Percentiles rank a stretch among this genome's conserved stretches.
phyloP scores from a whole-genome alignment of 192 early-diverging fungal genomes.

The Nowakowskiella sp. region DNA sequence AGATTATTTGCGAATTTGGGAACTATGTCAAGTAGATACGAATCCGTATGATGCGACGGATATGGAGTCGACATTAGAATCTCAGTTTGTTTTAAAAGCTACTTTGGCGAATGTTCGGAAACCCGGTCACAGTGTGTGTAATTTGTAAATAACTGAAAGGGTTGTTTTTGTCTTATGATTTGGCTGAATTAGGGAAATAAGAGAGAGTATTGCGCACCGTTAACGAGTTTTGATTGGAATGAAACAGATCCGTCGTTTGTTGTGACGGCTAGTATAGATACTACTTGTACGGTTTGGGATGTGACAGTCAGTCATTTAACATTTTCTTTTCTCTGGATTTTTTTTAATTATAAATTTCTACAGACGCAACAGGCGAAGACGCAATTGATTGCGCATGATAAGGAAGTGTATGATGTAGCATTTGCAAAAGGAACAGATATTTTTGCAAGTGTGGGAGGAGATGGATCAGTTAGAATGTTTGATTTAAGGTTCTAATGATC shows the following conservation, averaged over 20 bases:
- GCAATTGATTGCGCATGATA: conserved; percentile 98
- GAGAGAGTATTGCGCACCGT: conserved; percentile 76
- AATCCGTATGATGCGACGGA: conserved; percentile 7
- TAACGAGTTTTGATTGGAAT: conserved; percentile 99
- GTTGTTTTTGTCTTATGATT: background rate
- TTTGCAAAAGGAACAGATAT: conserved; percentile 81
- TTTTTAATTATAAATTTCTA: conserved; percentile 3
- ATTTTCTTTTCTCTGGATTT: conserved; percentile 21
- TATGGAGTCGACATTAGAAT: background rate
- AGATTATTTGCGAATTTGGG: conserved; percentile 86
- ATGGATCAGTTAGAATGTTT: conserved; percentile 95
- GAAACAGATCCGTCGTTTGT: conserved; percentile 71
- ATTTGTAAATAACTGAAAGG: background rate
- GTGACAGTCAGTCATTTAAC: conserved; percentile 49
- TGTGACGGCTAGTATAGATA: conserved; percentile 93
- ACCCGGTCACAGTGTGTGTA: background rate
- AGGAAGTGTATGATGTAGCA: conserved; percentile 96
- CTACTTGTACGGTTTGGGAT: conserved; percentile 99
- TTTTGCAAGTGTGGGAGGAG: conserved; percentile 97
- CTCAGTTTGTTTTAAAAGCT: conserved; percentile 36
- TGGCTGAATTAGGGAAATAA: conserved; percentile 16
- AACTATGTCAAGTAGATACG: conserved; percentile 48
- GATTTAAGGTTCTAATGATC: conserved; percentile 56
- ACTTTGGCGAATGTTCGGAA: conserved; percentile 53
- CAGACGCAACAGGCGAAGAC: conserved; percentile 92